Conservation (phyloP, 2,329 filamentous ascomycete genomes). For the Epichloe coenophiala region DNA sequence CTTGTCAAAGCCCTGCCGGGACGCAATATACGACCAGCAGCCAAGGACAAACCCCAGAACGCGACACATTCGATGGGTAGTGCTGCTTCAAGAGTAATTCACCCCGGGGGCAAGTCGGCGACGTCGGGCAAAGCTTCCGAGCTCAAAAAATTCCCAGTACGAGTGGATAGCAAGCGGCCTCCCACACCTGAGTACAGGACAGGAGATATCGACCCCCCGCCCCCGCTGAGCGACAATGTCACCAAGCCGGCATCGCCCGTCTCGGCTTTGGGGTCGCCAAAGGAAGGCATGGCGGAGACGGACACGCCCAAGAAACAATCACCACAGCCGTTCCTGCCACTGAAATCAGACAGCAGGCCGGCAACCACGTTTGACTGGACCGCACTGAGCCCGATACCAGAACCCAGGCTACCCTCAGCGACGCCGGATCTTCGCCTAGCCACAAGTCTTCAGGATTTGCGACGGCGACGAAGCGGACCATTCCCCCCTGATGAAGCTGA, state of each 20-base stretch:
- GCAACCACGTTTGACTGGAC: background rate
- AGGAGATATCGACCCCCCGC: constrained; percentile 23
- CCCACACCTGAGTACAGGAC: constrained; percentile 37
- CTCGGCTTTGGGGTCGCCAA: constrained; percentile 27
- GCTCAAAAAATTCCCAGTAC: constrained; percentile 1
- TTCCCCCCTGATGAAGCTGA: background rate
- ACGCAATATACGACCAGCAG: constrained; percentile 14
- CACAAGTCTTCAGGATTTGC: constrained; percentile 13
- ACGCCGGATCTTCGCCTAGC: constrained; percentile 11
- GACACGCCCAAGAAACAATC: constrained; percentile 5
- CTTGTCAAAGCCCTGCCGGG: constrained; percentile 14
- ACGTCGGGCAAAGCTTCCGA: constrained; percentile 1
- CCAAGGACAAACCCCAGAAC: constrained; percentile 8
- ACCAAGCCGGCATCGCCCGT: constrained; percentile 32
- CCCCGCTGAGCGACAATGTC: constrained; percentile 21
- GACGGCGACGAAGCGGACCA: background rate
- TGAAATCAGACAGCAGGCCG: background rate
- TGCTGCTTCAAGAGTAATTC: constrained; percentile 18
- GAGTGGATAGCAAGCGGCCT: constrained; percentile 20
- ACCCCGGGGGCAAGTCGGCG: constrained; percentile 14
- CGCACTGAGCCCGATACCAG: constrained; percentile 9
- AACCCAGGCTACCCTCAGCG: constrained; percentile 14
- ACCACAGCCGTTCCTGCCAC: constrained; percentile 6
- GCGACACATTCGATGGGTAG: constrained; percentile 18
- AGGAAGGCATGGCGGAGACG: constrained; percentile 2